Evolutionary conservation across 345 rosid genomes (phyloP).

Genomic region (Hibiscus syriacus): DNA sequence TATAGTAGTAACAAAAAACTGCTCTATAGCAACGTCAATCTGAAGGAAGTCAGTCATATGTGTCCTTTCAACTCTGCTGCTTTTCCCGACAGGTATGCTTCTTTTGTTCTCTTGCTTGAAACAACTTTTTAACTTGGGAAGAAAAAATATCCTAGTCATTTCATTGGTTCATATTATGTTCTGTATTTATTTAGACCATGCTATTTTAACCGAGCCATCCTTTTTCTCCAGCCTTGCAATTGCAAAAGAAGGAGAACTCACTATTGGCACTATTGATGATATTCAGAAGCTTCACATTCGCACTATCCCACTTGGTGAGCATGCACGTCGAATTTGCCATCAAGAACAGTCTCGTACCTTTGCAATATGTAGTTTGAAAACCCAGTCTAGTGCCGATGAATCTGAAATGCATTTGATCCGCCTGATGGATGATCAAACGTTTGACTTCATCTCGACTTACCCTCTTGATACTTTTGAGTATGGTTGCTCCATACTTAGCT

Average conservation of each 20-base stretch:
- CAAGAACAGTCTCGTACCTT: slow-evolving; percentile 91
- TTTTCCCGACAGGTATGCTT: slow-evolving; percentile 76
- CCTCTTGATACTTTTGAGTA: slow-evolving; percentile 78
- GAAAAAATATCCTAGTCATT: neutral
- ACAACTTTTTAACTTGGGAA: neutral
- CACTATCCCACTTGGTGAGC: slow-evolving; percentile 89
- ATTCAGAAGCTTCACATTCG: slow-evolving; percentile 98
- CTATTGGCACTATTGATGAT: slow-evolving; percentile 90
- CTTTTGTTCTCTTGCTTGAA: neutral
- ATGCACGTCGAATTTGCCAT: slow-evolving; percentile 84
- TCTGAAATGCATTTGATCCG: slow-evolving; percentile 76
- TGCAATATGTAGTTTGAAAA: slow-evolving; percentile 75
- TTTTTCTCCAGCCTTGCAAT: slow-evolving; percentile 66
- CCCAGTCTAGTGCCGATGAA: slow-evolving; percentile 62
- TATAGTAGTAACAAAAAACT: slow-evolving; percentile 97
- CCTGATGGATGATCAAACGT: slow-evolving; percentile 74
- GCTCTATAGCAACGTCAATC: slow-evolving; percentile 89
- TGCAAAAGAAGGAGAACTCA: slow-evolving; percentile 86
- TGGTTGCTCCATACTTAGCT: slow-evolving; percentile 89
- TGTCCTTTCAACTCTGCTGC: slow-evolving; percentile 94
- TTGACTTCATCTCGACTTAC: slow-evolving; percentile 70
- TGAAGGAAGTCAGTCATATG: slow-evolving; percentile 95
- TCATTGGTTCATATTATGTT: neutral
- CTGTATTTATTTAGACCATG: neutral
- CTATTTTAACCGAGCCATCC: neutral